Base-by-base conservation (phyloP, 768 basidiomycete genomes). In the Calocybe cyanea region DNA sequence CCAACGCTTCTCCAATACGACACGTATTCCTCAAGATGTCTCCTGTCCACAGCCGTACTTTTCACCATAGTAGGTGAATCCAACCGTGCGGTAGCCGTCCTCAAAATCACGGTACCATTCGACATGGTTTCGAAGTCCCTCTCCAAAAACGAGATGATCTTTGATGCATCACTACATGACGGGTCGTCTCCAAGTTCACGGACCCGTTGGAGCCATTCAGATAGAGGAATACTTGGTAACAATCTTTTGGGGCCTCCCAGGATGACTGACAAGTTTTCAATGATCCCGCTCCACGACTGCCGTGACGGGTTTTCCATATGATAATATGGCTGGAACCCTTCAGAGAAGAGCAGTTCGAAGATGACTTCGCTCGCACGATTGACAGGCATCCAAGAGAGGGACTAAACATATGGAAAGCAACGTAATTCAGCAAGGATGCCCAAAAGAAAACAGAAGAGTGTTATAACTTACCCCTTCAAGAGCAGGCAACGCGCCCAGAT, bases 291-390 rank as follows among this genome's bases (percentile, higher is more conserved):
- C 65, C 66, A 68, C 0, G 65, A 62, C 43, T 68, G 66, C 10
- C 65, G 61, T 11, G 60, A 62, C 1, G 66, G 65, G 40, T 67
- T 68, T 45, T 69, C 67, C 56, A 69, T 48, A 40, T 67, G 66
- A 40, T 66, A 67, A 20, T 63, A 52, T 3, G 60, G 57, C 21
- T 55, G 54, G 48, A 66, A 64, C 23, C 49, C 48, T 45, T 58
- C 48, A 4, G 64, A 64, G 40, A 67, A 66, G 4, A 66, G 47
- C 30, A 67, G 52, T 21, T 68, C 67, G 5, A 55, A 49, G 33
- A 68, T 55, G 11, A 56, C 54, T 15, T 54, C 53, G 0, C 59
- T 61, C 1, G 64, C 64, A 15, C 63, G 55, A 41, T 68, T 65
- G 10, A 64, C 62, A 7, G 66, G 66, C 41, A 68, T 59, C 66